Conservation (phyloP, 192 early-diverging fungal species). For the Chytriomyces hyalinus region DNA sequence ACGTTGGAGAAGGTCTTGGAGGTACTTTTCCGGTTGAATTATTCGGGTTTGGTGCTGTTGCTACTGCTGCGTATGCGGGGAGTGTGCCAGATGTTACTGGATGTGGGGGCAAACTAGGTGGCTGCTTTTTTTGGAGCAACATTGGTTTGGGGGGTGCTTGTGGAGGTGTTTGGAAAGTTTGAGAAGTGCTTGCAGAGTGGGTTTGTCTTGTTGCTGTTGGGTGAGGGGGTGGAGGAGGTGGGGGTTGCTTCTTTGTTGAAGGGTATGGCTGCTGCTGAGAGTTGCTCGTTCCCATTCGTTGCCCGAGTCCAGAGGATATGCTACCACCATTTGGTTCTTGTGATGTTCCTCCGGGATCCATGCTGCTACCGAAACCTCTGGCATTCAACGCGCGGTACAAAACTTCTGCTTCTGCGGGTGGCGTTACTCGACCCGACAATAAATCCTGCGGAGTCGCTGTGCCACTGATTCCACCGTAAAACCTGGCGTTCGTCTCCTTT, state of each 20-base stretch:
- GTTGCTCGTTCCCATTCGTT: not conserved
- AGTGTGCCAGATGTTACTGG: not conserved
- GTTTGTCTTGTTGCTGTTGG: not conserved
- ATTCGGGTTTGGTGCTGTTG: not conserved
- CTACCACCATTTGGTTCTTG: not conserved
- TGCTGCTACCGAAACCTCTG: constrained; percentile 25
- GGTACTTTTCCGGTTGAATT: not conserved
- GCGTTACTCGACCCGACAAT: constrained; percentile 74
- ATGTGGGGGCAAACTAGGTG: not conserved
- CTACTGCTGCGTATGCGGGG: constrained; percentile 3
- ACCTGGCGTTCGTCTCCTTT: constrained; percentile 87
- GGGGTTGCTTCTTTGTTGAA: not conserved
- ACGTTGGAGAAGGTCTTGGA: constrained; percentile 18
- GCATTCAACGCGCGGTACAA: constrained; percentile 74
- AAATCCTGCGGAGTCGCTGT: constrained; percentile 75
- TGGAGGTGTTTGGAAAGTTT: not conserved
- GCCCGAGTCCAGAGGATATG: not conserved
- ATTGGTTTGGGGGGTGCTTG: not conserved
- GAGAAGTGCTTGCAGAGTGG: not conserved
- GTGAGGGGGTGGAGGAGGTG: constrained; percentile 2
- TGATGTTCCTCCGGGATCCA: not conserved
- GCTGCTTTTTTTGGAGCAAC: not conserved
- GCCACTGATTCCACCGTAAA: constrained; percentile 63
- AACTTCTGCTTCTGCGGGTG: constrained; percentile 84
- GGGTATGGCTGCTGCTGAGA: not conserved